phyloP scores from a whole-genome alignment of 768 basidiomycete genomes.

The Macrolepiota albuminosa region DNA sequence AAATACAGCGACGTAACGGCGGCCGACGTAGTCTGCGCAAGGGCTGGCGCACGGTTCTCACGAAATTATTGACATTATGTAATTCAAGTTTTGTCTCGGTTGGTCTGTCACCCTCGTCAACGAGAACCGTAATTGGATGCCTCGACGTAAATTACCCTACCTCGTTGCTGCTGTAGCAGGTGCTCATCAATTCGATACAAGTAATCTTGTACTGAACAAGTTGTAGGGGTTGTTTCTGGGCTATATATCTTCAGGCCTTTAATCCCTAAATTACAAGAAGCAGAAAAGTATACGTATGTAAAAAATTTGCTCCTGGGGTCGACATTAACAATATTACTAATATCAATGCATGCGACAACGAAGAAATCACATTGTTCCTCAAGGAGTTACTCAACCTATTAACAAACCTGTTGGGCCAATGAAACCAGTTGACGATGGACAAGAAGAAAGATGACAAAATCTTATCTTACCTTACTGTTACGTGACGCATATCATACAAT shows the following conservation, averaged over 20 bases:
- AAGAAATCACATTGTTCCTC: conserved; percentile 4
- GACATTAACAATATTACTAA: neutral
- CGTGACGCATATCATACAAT: neutral
- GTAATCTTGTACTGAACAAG: neutral
- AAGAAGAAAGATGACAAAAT: neutral
- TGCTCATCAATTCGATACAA: conserved; percentile 18
- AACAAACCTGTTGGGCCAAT: neutral
- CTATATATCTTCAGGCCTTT: conserved; percentile 63
- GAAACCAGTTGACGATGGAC: neutral
- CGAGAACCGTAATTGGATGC: conserved; percentile 1
- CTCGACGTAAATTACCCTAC: conserved; percentile 44
- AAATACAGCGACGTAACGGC: neutral
- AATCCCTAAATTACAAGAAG: conserved; percentile 19
- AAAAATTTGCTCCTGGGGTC: neutral
- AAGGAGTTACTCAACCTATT: neutral
- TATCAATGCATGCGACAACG: conserved; percentile 4
- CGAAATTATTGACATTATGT: neutral
- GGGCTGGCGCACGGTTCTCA: neutral
- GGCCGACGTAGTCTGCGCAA: neutral
- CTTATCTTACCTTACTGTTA: neutral
- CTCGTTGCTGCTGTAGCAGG: conserved; percentile 56
- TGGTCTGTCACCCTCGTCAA: neutral
- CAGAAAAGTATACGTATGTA: conserved; percentile 10
- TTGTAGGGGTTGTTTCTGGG: conserved; percentile 54
- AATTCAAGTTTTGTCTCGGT: neutral